Percentiles rank a stretch among this genome's conserved stretches.
Evolutionary conservation across 495 filamentous ascomycete genomes (phyloP).

Genomic region (Sordaria brevicollis): DNA sequence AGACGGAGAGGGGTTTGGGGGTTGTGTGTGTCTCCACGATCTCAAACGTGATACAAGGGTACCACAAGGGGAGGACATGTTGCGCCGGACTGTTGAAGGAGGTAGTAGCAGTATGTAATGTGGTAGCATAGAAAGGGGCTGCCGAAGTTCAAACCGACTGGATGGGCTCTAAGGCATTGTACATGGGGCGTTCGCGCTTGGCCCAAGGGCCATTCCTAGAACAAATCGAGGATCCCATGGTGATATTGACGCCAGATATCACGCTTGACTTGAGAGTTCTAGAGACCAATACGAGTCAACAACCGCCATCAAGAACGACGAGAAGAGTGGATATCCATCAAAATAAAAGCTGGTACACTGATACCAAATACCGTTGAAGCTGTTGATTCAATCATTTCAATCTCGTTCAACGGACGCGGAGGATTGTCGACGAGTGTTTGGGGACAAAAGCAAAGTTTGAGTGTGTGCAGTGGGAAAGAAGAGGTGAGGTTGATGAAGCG

Average conservation of each 20-base stretch:
- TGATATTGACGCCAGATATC: not conserved
- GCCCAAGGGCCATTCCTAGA: not conserved
- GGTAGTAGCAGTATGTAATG: constrained; percentile 10
- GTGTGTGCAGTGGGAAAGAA: constrained; percentile 6
- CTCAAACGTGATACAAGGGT: constrained; percentile 33
- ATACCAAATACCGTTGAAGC: not conserved
- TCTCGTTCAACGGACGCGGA: not conserved
- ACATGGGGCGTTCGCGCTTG: constrained; percentile 10
- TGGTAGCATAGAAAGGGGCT: constrained; percentile 7
- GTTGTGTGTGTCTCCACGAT: constrained; percentile 27
- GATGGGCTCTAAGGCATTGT: constrained; percentile 11
- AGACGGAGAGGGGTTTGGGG: constrained; percentile 17
- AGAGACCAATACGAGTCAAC: not conserved
- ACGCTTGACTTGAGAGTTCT: not conserved
- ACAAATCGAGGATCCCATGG: not conserved
- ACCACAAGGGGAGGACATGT: constrained; percentile 8
- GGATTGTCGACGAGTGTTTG: not conserved
- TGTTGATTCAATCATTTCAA: not conserved
- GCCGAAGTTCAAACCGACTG: constrained; percentile 2
- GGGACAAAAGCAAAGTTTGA: not conserved
- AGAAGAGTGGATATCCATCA: not conserved
- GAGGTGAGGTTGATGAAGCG: constrained; percentile 18
- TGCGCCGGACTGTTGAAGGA: constrained; percentile 24
- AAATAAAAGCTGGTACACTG: not conserved
- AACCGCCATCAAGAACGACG: not conserved